A percentile compares a stretch with the other conserved stretches of the same genome.
phyloP scores from a whole-genome alignment of 495 filamentous ascomycete genomes.

The Neurospora tetrasperma region DNA sequence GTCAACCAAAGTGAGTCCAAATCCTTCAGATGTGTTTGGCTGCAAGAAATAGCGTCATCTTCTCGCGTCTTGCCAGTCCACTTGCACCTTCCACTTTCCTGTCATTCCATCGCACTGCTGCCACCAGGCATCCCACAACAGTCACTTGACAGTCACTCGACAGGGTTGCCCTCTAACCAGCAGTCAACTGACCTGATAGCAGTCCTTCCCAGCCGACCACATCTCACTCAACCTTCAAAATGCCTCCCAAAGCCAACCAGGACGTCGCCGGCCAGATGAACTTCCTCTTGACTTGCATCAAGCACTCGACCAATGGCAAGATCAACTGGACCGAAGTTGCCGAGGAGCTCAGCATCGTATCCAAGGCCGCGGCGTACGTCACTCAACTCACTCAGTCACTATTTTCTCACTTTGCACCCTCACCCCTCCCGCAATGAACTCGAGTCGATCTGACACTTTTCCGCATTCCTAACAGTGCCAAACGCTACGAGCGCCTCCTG shows the following conservation, averaged over 20 bases:
- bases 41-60: background rate
- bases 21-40: background rate
- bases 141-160: background rate
- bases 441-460: background rate
- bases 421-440: background rate
- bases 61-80: background rate
- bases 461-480: constrained; percentile 11
- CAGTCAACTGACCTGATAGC: background rate
- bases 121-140: background rate
- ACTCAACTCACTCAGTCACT: background rate
- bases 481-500: constrained; percentile 55
- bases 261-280: constrained; percentile 38
- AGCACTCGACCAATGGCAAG: constrained; percentile 44
- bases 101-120: background rate
- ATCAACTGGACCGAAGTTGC: constrained; percentile 53
- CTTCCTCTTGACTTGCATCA: constrained; percentile 56
- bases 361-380: constrained; percentile 60
- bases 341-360: constrained; percentile 50
- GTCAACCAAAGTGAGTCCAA: background rate
- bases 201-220: background rate
- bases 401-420: background rate
- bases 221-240: constrained; percentile 18
- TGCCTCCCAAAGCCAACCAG: constrained; percentile 40
- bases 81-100: background rate
- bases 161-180: background rate